Percentiles rank a stretch among this genome's conserved stretches.
These are phyloP conservation scores for Monilinia fructigena DNA, from an alignment of 2,329 filamentous ascomycete species.

Conservation along the genomic window DNA sequence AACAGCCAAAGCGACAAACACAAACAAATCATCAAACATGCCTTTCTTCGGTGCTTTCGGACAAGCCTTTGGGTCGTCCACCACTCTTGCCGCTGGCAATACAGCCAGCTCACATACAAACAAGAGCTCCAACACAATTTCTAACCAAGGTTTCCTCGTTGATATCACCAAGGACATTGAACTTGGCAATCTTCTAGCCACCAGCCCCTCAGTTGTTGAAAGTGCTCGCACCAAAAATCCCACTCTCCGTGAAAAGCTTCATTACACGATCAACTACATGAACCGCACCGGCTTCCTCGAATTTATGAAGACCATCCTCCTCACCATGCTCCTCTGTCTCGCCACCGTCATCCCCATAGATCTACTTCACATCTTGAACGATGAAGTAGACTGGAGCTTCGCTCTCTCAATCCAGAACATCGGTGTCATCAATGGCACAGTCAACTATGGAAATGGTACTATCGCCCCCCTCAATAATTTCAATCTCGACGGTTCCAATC, in stretches of 20 bases:
- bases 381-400: neutral
- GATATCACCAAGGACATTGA: conserved; percentile 3
- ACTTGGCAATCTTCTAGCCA: neutral
- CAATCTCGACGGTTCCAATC: conserved; percentile 2
- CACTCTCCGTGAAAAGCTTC: no score
- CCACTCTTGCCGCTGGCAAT: neutral
- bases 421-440: neutral
- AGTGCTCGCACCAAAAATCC: neutral
- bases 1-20: neutral
- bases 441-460: conserved; percentile 1
- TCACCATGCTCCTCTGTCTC: neutral
- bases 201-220: neutral
- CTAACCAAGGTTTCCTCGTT: neutral
- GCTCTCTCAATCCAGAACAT: neutral
- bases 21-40: neutral
- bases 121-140: neutral
- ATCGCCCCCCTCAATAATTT: neutral
- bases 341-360: neutral
- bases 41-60: neutral
- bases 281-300: no score
- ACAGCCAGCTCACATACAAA: neutral
- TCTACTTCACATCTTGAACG: neutral
- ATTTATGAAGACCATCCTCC: neutral
- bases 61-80: neutral
- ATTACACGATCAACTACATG: neutral